Conservation (phyloP, 805 yeast species). For the Pichia occidentalis region DNA sequence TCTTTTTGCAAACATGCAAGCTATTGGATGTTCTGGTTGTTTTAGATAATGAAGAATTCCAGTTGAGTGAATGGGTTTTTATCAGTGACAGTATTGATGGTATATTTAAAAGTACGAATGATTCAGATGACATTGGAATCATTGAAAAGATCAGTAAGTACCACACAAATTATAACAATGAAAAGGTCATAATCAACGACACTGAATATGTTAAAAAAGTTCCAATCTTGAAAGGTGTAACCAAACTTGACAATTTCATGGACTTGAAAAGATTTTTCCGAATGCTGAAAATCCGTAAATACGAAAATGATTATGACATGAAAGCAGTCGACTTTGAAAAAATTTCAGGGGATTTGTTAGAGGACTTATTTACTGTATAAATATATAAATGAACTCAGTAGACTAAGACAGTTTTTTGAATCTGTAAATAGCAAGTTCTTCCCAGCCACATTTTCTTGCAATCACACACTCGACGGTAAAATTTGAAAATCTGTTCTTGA, state of each 20-base stretch:
- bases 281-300: slow-evolving; percentile 54
- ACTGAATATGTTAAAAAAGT: slow-evolving; percentile 17
- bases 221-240: slow-evolving; percentile 44
- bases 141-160: slow-evolving; percentile 29
- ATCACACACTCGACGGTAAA: slow-evolving; percentile 55
- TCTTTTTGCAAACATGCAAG: slow-evolving; percentile 60
- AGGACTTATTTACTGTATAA: slow-evolving; percentile 42
- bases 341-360: slow-evolving; percentile 50
- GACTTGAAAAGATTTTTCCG: slow-evolving; percentile 60
- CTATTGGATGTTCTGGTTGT: slow-evolving; percentile 68
- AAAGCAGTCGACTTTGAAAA: slow-evolving; percentile 33
- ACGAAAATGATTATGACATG: slow-evolving; percentile 59
- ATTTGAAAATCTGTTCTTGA: slow-evolving; percentile 29
- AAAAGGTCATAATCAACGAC: slow-evolving; percentile 17
- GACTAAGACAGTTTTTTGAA: slow-evolving; percentile 34
- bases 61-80: slow-evolving; percentile 78
- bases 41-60: slow-evolving; percentile 69
- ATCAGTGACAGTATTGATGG: slow-evolving; percentile 48
- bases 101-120: slow-evolving; percentile 18
- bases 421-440: slow-evolving; percentile 69
- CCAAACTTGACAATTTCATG: slow-evolving; percentile 33
- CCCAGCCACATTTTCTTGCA: slow-evolving; percentile 91
- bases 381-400: too few species aligned
- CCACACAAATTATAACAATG: not conserved
- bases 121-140: slow-evolving; percentile 27